A percentile compares a stretch with the other conserved stretches of the same genome.
phyloP scores from a whole-genome alignment of 2,329 filamentous ascomycete genomes.

The Fusarium poae region DNA sequence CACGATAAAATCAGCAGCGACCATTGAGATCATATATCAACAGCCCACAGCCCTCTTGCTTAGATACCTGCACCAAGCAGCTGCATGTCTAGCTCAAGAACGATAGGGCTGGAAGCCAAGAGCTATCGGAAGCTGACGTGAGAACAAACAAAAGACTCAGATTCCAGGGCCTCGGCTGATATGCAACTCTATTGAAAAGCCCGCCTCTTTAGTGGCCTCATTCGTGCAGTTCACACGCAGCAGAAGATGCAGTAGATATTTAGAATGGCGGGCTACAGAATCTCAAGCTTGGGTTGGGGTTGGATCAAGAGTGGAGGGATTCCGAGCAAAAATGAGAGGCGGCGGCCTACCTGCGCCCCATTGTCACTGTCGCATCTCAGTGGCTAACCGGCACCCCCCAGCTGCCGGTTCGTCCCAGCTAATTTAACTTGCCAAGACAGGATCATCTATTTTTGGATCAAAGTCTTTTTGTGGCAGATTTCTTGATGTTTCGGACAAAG shows the following conservation, averaged over 20 bases:
- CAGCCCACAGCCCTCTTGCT: neutral
- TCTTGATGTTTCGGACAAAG: conserved; percentile 43
- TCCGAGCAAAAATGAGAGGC: conserved; percentile 11
- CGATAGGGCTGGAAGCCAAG: conserved; percentile 17
- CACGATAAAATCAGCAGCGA: neutral
- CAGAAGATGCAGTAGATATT: conserved; percentile 7
- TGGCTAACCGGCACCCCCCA: conserved; percentile 18
- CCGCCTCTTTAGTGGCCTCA: conserved; percentile 3
- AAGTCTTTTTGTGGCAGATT: conserved; percentile 35
- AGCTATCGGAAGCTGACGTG: conserved; percentile 36
- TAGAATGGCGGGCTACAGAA: conserved; percentile 12
- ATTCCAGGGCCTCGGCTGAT: conserved; percentile 5
- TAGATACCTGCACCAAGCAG: neutral
- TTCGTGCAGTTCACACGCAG: neutral
- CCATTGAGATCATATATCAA: neutral
- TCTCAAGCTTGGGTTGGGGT: conserved; percentile 2
- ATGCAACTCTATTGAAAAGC: conserved; percentile 6
- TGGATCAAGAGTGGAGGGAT: conserved; percentile 11
- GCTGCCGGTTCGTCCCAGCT: conserved; percentile 39
- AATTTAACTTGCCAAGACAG: conserved; percentile 40
- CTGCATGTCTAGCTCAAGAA: neutral
- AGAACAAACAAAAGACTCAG: conserved; percentile 14
- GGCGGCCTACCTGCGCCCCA: conserved; percentile 40
- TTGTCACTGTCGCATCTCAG: conserved; percentile 24
- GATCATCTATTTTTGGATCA: conserved; percentile 44